Evolutionary conservation across 179 eudicot species (phyloP).

Genomic region (Beta macrorhiza): DNA sequence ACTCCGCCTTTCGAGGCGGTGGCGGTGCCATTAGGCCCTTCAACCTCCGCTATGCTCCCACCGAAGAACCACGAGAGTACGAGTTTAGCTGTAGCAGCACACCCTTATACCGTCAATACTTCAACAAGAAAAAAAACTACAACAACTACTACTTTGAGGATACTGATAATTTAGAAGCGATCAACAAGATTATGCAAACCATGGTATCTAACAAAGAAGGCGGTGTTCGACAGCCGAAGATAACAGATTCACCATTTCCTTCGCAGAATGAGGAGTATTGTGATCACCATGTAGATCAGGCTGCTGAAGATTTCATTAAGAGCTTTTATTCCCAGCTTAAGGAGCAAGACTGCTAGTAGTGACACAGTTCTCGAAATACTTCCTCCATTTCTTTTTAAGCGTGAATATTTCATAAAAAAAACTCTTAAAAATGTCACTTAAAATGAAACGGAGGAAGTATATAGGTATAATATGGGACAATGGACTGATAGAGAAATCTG

Average conservation of each 20-base stretch:
- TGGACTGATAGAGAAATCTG: neutral
- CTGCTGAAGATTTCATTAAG: conserved; percentile 43
- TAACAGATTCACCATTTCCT: conserved; percentile 35
- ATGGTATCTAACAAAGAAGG: conserved; percentile 8
- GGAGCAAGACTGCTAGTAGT: conserved; percentile 16
- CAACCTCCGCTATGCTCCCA: neutral
- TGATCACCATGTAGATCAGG: conserved; percentile 35
- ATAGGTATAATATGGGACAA: neutral
- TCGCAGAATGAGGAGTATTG: conserved; percentile 3
- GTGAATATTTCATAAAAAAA: too few relatives aligned
- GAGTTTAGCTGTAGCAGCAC: conserved; percentile 44
- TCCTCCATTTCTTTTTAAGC: too few relatives aligned
- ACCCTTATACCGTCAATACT: conserved; percentile 28
- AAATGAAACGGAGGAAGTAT: neutral
- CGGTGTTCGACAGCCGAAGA: conserved; percentile 20
- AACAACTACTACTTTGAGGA: neutral
- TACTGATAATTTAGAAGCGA: conserved; percentile 8
- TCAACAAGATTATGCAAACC: conserved; percentile 25
- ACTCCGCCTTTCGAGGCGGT: conserved; percentile 15
- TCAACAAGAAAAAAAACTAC: conserved; percentile 20
- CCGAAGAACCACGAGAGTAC: conserved; percentile 17
- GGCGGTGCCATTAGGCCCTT: too few relatives aligned
- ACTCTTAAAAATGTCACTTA: too few relatives aligned
- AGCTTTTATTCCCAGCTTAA: conserved; percentile 35
- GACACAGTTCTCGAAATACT: neutral